Base-by-base conservation (phyloP, 2,329 filamentous ascomycete genomes). In the Fusarium tjaetaba region DNA sequence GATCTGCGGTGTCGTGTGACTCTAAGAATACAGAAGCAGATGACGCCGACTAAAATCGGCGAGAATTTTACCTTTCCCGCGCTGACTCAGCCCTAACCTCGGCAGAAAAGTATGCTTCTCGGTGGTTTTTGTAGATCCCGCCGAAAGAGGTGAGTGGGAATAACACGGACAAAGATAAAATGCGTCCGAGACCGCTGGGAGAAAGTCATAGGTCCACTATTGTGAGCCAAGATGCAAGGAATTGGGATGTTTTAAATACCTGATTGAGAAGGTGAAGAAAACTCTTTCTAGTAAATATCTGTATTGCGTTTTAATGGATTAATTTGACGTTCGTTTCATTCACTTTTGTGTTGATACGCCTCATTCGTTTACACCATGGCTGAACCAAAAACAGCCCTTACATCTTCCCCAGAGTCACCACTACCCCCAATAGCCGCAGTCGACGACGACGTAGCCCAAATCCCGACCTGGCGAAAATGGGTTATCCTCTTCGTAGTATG, bases 401-500 rank as follows among this genome's bases (percentile, higher is more conserved):
- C 60, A n/a, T 24, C 39, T 6, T 36, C 45, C 18, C 42, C 59
- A 22, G 38, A 65, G 13, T 26, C 56, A n/a, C 66, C 67, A 24
- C 7, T 49, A 1, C 45, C 41, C 4, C 51, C 66, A 10, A 48
- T 61, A 1, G 26, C 55, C 15, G 51, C 76, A 41, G 67, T 78
- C 32, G 76, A 78, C 42, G 75, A 78, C 30, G 57, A 73, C 13
- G 76, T 67, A 2, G 72, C 65, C 3, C 66, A 75, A 11, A 68
- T 78, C 5, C 72, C 76, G 0, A 39, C 70, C 0, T 78, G 76
- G 76, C 58, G 76, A n/a, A 78, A 74, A 69, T 78, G 76, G 75
- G 63, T 78, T 2, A 78, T 78, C 16, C 75, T 78, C 20, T 78
- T 78, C 24, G 76, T 78, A 9, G 76, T 78, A 15, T 78, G 76